Conservation (phyloP, 352 stramenopile species). For the Globisporangium parvum region DNA sequence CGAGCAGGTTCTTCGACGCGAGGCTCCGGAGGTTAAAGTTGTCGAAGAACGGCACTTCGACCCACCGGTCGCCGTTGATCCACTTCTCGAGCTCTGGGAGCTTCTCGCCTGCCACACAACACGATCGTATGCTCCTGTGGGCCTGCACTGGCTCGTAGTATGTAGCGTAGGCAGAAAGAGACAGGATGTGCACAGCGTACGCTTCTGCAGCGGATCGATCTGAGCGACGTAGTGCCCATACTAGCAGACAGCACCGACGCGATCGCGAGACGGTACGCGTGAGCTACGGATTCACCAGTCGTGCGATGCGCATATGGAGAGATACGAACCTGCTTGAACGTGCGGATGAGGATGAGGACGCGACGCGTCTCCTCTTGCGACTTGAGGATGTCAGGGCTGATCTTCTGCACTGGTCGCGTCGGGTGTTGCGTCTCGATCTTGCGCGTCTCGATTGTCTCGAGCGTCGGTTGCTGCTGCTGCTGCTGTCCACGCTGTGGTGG, state of each 20-base stretch:
- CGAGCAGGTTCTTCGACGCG: conserved; percentile 73
- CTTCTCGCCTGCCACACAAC: conserved; percentile 45
- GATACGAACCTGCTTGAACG: conserved; percentile 66
- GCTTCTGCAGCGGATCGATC: conserved; percentile 82
- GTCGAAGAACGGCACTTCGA: conserved; percentile 84
- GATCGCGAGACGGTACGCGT: conserved; percentile 10
- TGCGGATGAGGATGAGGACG: conserved; percentile 79
- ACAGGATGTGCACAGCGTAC: conserved; percentile 16
- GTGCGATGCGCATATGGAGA: neutral
- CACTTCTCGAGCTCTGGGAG: conserved; percentile 79
- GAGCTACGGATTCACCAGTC: neutral
- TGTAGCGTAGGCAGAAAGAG: neutral
- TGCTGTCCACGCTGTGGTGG: neutral
- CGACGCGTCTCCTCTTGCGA: conserved; percentile 83
- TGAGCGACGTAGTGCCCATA: conserved; percentile 87
- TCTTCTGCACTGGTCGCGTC: conserved; percentile 36
- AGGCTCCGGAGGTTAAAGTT: conserved; percentile 83
- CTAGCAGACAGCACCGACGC: too few relatives aligned
- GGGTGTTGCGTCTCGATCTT: conserved; percentile 14
- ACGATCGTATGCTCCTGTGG: neutral
- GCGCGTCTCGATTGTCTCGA: conserved; percentile 9
- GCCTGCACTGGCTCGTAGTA: neutral
- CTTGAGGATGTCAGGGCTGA: conserved; percentile 74
- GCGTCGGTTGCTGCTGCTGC: neutral
- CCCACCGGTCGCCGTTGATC: conserved; percentile 78